Conservation (phyloP, 1,284 basidiomycete species). For the Kwoniella shivajii region DNA sequence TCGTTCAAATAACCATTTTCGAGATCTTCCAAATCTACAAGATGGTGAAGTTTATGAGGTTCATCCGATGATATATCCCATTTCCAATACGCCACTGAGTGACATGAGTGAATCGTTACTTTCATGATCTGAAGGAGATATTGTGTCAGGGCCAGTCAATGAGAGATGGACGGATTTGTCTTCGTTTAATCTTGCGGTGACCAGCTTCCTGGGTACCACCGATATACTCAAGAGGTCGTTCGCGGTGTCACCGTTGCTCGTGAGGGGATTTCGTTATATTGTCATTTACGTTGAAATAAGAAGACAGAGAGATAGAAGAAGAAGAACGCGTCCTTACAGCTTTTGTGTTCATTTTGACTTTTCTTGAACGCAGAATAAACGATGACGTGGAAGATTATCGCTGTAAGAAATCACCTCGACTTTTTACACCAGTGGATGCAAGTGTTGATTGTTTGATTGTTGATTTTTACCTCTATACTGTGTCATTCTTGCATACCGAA, state of each 20-base stretch:
- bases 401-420: too few relatives aligned
- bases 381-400: slow-evolving; percentile 13
- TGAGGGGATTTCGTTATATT: too few relatives aligned
- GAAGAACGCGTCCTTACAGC: slow-evolving; percentile 8
- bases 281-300: too few relatives aligned
- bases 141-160: too few relatives aligned
- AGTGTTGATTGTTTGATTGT: too few relatives aligned
- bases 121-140: slow-evolving; percentile 37
- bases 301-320: background rate
- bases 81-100: slow-evolving; percentile 53
- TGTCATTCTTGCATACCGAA: background rate
- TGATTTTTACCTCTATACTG: background rate
- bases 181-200: too few relatives aligned
- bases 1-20: slow-evolving; percentile 3
- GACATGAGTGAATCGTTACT: slow-evolving; percentile 45
- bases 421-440: too few relatives aligned
- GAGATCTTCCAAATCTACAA: slow-evolving; percentile 15
- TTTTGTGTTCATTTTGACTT: slow-evolving; percentile 1
- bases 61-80: slow-evolving; percentile 49
- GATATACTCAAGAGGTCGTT: too few relatives aligned
- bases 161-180: too few relatives aligned
- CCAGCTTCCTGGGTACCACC: too few relatives aligned
- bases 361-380: background rate
- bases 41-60: slow-evolving; percentile 45
- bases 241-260: too few relatives aligned